Base-by-base conservation (phyloP, 2,329 filamentous ascomycete genomes). In the Ceratocystis eucalypticola region DNA sequence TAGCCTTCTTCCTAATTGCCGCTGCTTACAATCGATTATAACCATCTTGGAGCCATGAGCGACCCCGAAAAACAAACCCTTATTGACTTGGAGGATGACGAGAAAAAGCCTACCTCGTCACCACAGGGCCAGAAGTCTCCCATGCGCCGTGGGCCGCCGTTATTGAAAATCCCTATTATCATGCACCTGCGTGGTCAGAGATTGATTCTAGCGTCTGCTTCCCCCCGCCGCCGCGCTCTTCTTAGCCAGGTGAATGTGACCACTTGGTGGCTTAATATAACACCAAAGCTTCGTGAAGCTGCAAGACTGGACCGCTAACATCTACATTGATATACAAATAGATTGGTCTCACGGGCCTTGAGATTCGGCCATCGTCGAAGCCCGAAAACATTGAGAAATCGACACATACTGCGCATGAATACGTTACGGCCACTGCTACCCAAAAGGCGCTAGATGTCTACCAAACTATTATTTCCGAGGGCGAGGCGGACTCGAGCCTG, bases 131-230 rank as follows among this genome's bases (percentile, higher is more conserved):
- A 33, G 20, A 57, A 59, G 25, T 48, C 48, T n/a, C 76, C 77
- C n/a, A 70, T 76, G 63, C 77, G 76, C 65, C 79, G 79, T 65
- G 80, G 80, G 15, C 84, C 85, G 6, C 79, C 83, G 55, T 88
- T 89, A 1, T 83, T 97, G 69, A 82, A 90, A 69, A 81, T 97
- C 20, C 92, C 93, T 17, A 86, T 91, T 66, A 79, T 99, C 68
- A 84, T 83, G 71, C 80, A 87, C 72, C 83, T 99, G 70, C 86
- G 88, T 72, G 83, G 83, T 65, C 90, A 89, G 75, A 83, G 93
- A 70, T 85, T 96, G 5, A 89, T 99, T 70, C 86, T 99, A 33
- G 94, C 94, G 64, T 96, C 92, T 1, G 85, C 88, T 22, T 96
- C 92, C 1, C 94, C 94, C 0, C 83, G 94, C 57, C 83, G 94